Base-by-base conservation (phyloP, 495 filamentous ascomycete genomes). In the Hypoxylon intermedium region DNA sequence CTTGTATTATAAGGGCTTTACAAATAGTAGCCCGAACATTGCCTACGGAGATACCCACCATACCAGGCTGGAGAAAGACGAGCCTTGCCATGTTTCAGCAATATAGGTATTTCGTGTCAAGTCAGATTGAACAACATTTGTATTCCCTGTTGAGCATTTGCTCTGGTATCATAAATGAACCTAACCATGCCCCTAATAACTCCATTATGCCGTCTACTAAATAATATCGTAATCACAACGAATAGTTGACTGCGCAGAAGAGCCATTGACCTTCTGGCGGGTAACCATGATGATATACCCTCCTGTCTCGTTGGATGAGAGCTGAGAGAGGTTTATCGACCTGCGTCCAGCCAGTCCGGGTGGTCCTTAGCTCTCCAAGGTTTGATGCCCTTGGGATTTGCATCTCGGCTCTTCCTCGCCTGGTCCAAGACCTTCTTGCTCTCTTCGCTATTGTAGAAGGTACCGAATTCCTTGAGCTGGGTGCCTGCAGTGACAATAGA, bases 331-430 rank as follows among this genome's bases (percentile, higher is more conserved):
- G 12, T 6, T 67, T 65, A 55, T 53, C 44, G 53, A 26, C 30
- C 65, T n/a, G 47, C 20, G 7, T 71, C 63, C 36, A 75, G 65
- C 80, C 80, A 83, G 31, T 79, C 74, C 0, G 80, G 79, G 53
- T 83, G 71, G 6, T 83, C 78, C 16, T 64, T 72, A 2, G 76
- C 70, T 16, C 67, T 69, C 81, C 82, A 85, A 23, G 75, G 73
- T 58, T 73, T 79, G 48, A 83, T 79, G 11, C 77, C 79, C 38
- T 72, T 71, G 0, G 78, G 75, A 40, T 79, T 77, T 19, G 74
- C 69, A 44, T 71, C 70, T 21, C 74, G 73, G 57, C 80, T 82
- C 51, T 76, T 71, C 20, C 55, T 71, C 1, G 75, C 77, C 13
- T 74, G 69, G 1, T 73, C 60, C 9, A 83, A 61, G 23, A 77